phyloP scores from a whole-genome alignment of 441 rosid genomes.

The Metrosideros polymorpha region DNA sequence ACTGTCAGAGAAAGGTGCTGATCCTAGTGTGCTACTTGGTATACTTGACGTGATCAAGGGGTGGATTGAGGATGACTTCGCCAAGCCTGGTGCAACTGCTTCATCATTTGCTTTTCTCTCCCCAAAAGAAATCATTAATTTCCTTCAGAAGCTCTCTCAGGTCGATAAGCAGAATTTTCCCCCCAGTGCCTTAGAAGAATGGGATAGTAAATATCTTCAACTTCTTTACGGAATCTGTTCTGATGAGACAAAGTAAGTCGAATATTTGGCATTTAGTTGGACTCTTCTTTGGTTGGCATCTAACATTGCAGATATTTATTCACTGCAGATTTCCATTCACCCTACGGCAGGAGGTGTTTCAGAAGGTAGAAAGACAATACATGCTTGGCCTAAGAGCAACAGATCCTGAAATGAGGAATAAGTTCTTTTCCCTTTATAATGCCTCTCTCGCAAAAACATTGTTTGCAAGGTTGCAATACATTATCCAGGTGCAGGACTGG shows the following conservation, averaged over 20 bases:
- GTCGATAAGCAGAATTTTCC: conserved; percentile 83
- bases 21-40: conserved; percentile 85
- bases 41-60: conserved; percentile 73
- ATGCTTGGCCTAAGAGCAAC: conserved; percentile 97
- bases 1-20: conserved; percentile 89
- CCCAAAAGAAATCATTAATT: conserved; percentile 74
- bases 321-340: conserved; percentile 47
- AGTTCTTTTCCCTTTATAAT: conserved; percentile 81
- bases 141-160: conserved; percentile 89
- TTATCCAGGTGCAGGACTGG: conserved; percentile 93
- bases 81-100: conserved; percentile 45
- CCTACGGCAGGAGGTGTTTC: conserved; percentile 88
- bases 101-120: conserved; percentile 47
- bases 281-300: conserved; percentile 4
- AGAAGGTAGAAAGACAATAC: conserved; percentile 92
- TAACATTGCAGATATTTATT: conserved; percentile 8
- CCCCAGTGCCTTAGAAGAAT: conserved; percentile 63
- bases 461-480: conserved; percentile 75
- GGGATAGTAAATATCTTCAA: conserved; percentile 90
- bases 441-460: conserved; percentile 72
- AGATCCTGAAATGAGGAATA: conserved; percentile 90
- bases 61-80: conserved; percentile 80
- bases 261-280: not conserved
- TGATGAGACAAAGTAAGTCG: conserved; percentile 72
- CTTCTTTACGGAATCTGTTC: conserved; percentile 91